Percentiles rank a stretch among this genome's conserved stretches.
Conservation (phyloP, 2,329 filamentous ascomycete species). For the Curvularia spicifera region DNA sequence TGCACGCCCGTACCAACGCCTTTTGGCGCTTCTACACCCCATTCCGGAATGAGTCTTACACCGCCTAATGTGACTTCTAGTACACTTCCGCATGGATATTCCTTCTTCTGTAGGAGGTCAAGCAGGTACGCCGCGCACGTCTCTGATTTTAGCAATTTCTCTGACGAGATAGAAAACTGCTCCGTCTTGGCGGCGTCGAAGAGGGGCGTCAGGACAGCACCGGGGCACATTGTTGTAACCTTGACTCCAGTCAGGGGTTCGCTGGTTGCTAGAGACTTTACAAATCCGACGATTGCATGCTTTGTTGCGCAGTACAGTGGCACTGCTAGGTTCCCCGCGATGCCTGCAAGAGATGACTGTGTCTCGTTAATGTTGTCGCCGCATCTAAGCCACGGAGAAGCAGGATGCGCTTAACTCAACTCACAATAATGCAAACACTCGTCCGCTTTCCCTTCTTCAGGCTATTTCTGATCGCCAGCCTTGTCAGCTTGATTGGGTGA, state of each 20-base stretch:
- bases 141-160: conserved; percentile 26
- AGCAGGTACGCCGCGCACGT: conserved; percentile 31
- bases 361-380: background rate
- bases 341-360: conserved; percentile 36
- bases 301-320: conserved; percentile 43
- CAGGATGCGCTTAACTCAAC: conserved; percentile 6
- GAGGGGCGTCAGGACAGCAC: conserved; percentile 34
- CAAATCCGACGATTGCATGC: conserved; percentile 42
- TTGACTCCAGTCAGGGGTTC: conserved; percentile 41
- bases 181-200: conserved; percentile 30
- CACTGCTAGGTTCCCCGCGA: conserved; percentile 33
- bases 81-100: conserved; percentile 36
- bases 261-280: conserved; percentile 35
- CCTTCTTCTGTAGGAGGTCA: conserved; percentile 37
- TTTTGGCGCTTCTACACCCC: conserved; percentile 33
- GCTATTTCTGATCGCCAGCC: conserved; percentile 39
- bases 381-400: background rate
- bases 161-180: conserved; percentile 29
- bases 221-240: conserved; percentile 39
- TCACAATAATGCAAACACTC: conserved; percentile 42
- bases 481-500: conserved; percentile 42
- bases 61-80: conserved; percentile 31
- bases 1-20: conserved; percentile 33
- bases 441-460: conserved; percentile 35
- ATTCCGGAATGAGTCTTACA: conserved; percentile 34